phyloP scores from a whole-genome alignment of 371 early-diverging fungal species.

The Circinella minor region DNA sequence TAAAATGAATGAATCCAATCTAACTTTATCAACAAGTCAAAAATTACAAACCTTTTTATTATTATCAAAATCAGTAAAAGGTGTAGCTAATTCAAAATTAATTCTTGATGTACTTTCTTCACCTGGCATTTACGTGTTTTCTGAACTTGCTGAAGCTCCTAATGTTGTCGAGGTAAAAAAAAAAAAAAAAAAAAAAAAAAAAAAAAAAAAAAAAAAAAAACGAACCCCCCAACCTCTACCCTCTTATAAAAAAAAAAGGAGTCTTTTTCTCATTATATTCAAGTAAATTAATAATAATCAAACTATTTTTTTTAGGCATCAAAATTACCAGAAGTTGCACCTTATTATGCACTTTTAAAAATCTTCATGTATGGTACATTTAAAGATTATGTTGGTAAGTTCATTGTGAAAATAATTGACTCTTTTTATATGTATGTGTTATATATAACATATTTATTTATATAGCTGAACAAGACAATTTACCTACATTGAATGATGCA shows the following conservation, averaged over 20 bases:
- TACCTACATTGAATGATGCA: constrained; percentile 60
- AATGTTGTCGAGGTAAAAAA: constrained; percentile 69
- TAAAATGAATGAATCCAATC: constrained; percentile 6
- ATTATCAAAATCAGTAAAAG: constrained; percentile 79
- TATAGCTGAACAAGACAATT: neutral
- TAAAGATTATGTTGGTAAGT: constrained; percentile 75
- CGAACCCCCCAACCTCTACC: no score
- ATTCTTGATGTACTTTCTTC: constrained; percentile 77
- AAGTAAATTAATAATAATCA: neutral
- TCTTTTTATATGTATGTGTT: neutral
- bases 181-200: neutral
- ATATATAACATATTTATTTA: no score
- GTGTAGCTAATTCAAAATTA: constrained; percentile 73
- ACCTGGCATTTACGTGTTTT: constrained; percentile 82
- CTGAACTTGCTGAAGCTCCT: constrained; percentile 76
- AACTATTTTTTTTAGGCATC: constrained; percentile 51
- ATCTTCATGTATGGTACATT: constrained; percentile 84
- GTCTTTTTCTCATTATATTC: no score
- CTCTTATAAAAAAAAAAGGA: no score
- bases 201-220: neutral
- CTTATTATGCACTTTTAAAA: constrained; percentile 63
- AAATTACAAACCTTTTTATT: constrained; percentile 76
- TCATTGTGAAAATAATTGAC: neutral
- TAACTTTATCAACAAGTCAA: constrained; percentile 29
- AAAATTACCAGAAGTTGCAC: constrained; percentile 57